Evolutionary conservation across 192 early-diverging fungal species (phyloP).

Genomic region (Gonapodya prolifera): DNA sequence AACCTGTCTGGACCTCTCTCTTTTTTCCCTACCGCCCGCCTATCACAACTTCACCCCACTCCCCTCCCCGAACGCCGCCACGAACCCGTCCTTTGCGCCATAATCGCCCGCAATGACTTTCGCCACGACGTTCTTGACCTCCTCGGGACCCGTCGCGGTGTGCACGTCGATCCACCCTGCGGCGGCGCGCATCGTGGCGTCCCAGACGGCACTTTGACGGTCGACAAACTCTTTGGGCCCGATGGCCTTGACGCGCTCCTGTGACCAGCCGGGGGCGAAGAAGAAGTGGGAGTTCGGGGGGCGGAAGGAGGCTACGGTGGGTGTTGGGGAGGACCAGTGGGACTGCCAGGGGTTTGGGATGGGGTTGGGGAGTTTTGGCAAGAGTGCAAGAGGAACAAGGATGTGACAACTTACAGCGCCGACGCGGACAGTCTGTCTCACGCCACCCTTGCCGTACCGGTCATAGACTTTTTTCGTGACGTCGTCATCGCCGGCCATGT

Average conservation of each 20-base stretch:
- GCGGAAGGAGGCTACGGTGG: neutral
- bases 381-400: neutral
- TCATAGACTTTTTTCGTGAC: neutral
- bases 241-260: neutral
- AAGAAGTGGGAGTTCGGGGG: slow-evolving; percentile 3
- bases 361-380: neutral
- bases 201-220: neutral
- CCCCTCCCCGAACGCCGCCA: neutral
- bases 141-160: neutral
- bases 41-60: no score
- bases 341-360: neutral
- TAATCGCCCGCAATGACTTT: neutral
- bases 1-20: no score
- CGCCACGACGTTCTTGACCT: neutral
- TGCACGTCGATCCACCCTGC: neutral
- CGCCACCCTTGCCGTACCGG: neutral
- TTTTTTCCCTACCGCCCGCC: no score
- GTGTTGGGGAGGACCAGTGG: neutral
- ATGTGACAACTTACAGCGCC: neutral
- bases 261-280: slow-evolving; percentile 1
- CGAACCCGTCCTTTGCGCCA: neutral
- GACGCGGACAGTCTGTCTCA: neutral
- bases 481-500: slow-evolving; percentile 1
- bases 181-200: neutral
- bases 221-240: neutral